Evolutionary conservation across 208 protist species (phyloP).

Genomic region (Trypanosoma vivax): DNA sequence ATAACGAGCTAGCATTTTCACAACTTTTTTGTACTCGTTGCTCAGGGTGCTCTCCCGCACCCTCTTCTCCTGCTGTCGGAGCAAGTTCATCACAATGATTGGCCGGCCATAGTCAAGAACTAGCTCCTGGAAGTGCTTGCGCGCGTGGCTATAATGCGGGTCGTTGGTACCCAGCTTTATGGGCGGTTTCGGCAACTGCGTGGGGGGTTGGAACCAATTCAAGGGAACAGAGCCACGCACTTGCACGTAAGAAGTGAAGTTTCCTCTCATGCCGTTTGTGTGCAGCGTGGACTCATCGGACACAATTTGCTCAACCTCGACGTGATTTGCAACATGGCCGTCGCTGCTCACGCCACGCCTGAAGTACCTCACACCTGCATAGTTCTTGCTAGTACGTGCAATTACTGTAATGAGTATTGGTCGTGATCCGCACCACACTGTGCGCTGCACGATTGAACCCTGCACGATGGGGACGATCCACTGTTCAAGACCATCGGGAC

Average conservation of each 20-base stretch:
- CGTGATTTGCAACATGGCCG: constrained; percentile 80
- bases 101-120: constrained; percentile 85
- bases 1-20: constrained; percentile 55
- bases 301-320: constrained; percentile 88
- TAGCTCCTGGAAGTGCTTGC: constrained; percentile 91
- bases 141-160: constrained; percentile 50
- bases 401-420: constrained; percentile 83
- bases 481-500: constrained; percentile 1
- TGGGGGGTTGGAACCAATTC: constrained; percentile 71
- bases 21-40: constrained; percentile 53
- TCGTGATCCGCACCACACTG: constrained; percentile 16
- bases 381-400: constrained; percentile 85
- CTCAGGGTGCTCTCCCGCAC: constrained; percentile 77
- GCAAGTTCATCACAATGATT: constrained; percentile 89
- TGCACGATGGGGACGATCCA: constrained; percentile 22
- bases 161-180: constrained; percentile 54
- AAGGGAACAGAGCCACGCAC: constrained; percentile 81
- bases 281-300: constrained; percentile 35
- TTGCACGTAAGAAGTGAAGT: constrained; percentile 71
- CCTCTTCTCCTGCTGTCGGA: constrained; percentile 86
- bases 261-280: constrained; percentile 17
- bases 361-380: constrained; percentile 92
- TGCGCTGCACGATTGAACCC: constrained; percentile 24
- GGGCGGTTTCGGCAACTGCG: constrained; percentile 74
- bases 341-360: constrained; percentile 91